phyloP scores from a whole-genome alignment of 805 yeast genomes.

The Metschnikowia lochheadii region DNA sequence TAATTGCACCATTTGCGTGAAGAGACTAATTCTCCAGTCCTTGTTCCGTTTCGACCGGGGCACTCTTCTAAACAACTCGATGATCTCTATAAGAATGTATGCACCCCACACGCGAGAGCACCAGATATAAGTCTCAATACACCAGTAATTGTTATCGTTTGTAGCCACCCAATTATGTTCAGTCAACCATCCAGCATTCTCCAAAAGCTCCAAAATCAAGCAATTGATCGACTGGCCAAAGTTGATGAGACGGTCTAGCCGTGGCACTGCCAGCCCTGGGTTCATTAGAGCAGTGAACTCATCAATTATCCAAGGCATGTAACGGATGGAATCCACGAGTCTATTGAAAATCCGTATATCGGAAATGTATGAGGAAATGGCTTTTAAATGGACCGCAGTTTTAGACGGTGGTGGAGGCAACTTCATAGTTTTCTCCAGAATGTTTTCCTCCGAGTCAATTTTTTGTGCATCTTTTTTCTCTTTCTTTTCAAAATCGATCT shows the following conservation, averaged over 20 bases:
- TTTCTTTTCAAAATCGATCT: no score
- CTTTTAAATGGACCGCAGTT: conserved; percentile 34
- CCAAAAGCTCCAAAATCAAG: conserved; percentile 36
- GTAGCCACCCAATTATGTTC: conserved; percentile 45
- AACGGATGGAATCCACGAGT: conserved; percentile 38
- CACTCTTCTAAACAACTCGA: conserved; percentile 39
- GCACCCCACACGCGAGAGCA: conserved; percentile 44
- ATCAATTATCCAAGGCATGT: conserved; percentile 43
- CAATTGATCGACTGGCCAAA: conserved; percentile 39
- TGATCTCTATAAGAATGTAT: conserved; percentile 35
- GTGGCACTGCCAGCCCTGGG: conserved; percentile 24
- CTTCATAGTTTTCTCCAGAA: background rate
- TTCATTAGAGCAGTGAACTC: conserved; percentile 29
- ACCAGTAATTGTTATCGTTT: conserved; percentile 37
- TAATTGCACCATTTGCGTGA: conserved; percentile 36
- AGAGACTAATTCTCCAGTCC: conserved; percentile 33
- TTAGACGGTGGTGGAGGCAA: conserved; percentile 10
- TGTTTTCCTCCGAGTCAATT: background rate
- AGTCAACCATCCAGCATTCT: conserved; percentile 44
- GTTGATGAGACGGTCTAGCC: conserved; percentile 31
- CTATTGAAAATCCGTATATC: conserved; percentile 42
- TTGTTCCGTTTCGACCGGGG: conserved; percentile 35
- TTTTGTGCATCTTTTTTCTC: background rate
- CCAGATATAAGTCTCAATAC: conserved; percentile 42
- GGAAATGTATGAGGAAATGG: conserved; percentile 33